Base-by-base conservation (phyloP, 1,284 basidiomycete species). In the Mixia osmundae region DNA sequence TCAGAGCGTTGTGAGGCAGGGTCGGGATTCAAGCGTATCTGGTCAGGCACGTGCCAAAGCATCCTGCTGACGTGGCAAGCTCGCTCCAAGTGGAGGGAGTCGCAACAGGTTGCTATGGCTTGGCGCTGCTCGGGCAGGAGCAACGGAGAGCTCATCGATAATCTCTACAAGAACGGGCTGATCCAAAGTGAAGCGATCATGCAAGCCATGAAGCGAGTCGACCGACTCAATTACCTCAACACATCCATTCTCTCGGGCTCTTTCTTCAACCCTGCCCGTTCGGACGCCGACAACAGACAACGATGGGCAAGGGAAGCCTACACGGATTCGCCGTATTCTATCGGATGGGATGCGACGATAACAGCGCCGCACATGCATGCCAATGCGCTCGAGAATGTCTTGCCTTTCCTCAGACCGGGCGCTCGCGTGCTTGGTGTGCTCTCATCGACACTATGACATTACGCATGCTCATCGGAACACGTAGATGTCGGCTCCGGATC, bases 301-400 rank as follows among this genome's bases (percentile, higher is more conserved):
- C 30, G 39, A 50, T 2, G 44, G 40, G 7, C 8, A 30, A 66
- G 76, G 50, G 57, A 62, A 14, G 74, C 79, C 3, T 87, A 87
- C 44, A 58, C 69, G 21, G 82, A 87, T 50, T 68, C 71, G 0
- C 82, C 80, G 12, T 74, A 78, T 70, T 47, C 63, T 7, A 85
- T 80, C 36, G 74, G 74, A 3, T 64, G 73, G 46, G 71, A 68
- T 10, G 82, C 80, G 15, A 89, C 82, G 0, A 85, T 87, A 43
- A 76, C 73, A 32, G 83, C 82, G 0, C 82, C 82, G 3, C 82
- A 87, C 53, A 87, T 83, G 78, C 8, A 89, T 45, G 82, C 78
- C 0, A 70, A 80, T 46, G 79, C 79, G 0, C 52, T 67, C 5
- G 72, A 82, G 51, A 63, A 72, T 38, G 66, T 87, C 14, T 61